Evolutionary conservation across 108 stramenopile genomes (phyloP).

Genomic region (Cyclotella baltica): DNA sequence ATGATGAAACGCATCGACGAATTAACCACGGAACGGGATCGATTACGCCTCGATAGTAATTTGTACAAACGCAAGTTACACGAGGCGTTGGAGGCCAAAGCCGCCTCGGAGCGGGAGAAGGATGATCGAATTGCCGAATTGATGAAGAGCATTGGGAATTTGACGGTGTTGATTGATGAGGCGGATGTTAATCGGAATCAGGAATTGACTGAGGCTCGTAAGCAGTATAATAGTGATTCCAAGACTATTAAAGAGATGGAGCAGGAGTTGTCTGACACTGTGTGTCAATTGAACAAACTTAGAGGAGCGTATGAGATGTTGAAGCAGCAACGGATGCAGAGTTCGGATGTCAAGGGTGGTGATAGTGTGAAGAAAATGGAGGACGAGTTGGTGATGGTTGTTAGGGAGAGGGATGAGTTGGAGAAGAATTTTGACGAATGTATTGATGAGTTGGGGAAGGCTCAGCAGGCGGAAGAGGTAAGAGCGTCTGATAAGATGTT

Average conservation of each 20-base stretch:
- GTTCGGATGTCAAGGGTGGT: constrained; percentile 8
- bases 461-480: constrained; percentile 17
- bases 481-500: neutral
- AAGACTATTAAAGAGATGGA: constrained; percentile 21
- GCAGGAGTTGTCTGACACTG: constrained; percentile 19
- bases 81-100: constrained; percentile 26
- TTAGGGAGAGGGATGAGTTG: constrained; percentile 21
- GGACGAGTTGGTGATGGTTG: constrained; percentile 13
- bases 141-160: constrained; percentile 22
- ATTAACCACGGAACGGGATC: constrained; percentile 24
- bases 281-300: constrained; percentile 3
- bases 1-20: constrained; percentile 9
- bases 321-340: constrained; percentile 16
- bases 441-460: constrained; percentile 3
- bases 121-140: constrained; percentile 14
- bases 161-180: constrained; percentile 20
- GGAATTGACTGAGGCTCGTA: neutral
- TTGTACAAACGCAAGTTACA: constrained; percentile 28
- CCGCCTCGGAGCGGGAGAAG: constrained; percentile 9
- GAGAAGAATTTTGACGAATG: constrained; percentile 10
- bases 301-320: constrained; percentile 11
- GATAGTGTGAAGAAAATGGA: constrained; percentile 21
- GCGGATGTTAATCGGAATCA: neutral
- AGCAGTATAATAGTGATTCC: neutral
- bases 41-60: constrained; percentile 15